phyloP scores from a whole-genome alignment of 768 basidiomycete species.

The Mycena alexandri region DNA sequence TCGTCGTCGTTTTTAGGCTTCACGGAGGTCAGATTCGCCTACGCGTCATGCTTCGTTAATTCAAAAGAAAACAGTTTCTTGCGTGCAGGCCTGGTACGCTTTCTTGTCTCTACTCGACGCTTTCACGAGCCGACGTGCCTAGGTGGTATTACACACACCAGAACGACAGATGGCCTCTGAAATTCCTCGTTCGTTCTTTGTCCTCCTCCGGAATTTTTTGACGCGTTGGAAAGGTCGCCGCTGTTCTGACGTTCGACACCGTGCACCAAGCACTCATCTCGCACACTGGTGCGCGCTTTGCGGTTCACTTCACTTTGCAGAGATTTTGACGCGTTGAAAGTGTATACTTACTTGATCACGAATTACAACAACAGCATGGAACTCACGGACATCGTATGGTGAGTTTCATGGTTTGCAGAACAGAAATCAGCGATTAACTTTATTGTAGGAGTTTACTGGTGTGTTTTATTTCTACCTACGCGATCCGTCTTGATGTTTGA shows the following conservation, averaged over 20 bases:
- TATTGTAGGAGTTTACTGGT: slow-evolving; percentile 53
- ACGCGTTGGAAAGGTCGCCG: slow-evolving; percentile 55
- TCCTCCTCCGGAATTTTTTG: not conserved
- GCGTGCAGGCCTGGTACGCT: slow-evolving; percentile 64
- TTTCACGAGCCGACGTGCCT: not conserved
- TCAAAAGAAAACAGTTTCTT: slow-evolving; percentile 57
- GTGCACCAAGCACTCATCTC: slow-evolving; percentile 67
- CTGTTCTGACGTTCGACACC: slow-evolving; percentile 64
- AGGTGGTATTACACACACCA: slow-evolving; percentile 62
- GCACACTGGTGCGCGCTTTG: slow-evolving; percentile 55
- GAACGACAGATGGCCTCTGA: slow-evolving; percentile 62
- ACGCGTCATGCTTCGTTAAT: not conserved
- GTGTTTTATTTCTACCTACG: slow-evolving; percentile 17
- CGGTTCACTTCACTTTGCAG: not conserved
- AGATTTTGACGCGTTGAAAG: slow-evolving; percentile 42
- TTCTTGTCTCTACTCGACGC: not conserved
- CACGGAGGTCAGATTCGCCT: slow-evolving; percentile 58
- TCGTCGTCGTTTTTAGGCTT: slow-evolving; percentile 49
- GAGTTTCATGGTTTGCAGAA: slow-evolving; percentile 32
- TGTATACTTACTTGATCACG: slow-evolving; percentile 62
- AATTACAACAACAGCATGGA: slow-evolving; percentile 48
- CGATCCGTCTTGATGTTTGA: slow-evolving; percentile 3
- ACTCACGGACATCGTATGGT: slow-evolving; percentile 58
- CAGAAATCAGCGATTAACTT: slow-evolving; percentile 1
- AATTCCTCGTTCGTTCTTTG: slow-evolving; percentile 54